Evolutionary conservation across 1,139 yeast species (phyloP), one percentile per base, ranked within the genome.

Genomic region (Yueomyces sp.): DNA sequence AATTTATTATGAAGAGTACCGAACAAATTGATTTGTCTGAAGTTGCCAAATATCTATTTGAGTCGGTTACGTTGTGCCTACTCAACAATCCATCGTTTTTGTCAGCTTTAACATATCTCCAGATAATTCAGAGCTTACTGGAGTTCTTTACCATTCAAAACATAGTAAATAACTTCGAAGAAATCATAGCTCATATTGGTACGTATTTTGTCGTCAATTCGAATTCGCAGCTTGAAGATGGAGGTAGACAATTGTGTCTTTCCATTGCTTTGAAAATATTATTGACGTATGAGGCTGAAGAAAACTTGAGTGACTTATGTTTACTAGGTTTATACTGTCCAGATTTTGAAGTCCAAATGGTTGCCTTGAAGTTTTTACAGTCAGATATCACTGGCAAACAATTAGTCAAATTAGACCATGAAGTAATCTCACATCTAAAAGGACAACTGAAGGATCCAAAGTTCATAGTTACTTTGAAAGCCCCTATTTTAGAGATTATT

Each of bases 291-390:
- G 49, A 53, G 9, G 48, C 51, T 2, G 41, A 43, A n/a, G 58
- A 48, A 2, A 49, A 55, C 4, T 43, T 62, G 0, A 40, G 41
- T 0, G 60, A 57, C 3, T 43, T 73, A 2, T 41, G 66, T 4
- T 49, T 56, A 5, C 41, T 64, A 3, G 65, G 69, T 3, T 47
- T 73, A 25, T 39, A 44, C 1, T 73, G 76, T 2, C 46, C 62
- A 2, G 65, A 63, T 38, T 75, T 68, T 48, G 80, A 76, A 47
- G 76, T 76, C 8, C 79, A 74, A 50, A 50, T 68, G 3, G 55
- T 63, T 4, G 67, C 75, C 0, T 57, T 78, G 27, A 48, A 59
- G 1, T 67, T 60, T 44, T 50, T 59, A 3, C 44, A 48, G 6
- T 44, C 52, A 29, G 42, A 48, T 7, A 6, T 53, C 47, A 50